Evolutionary conservation across 2,329 filamentous ascomycete species (phyloP), one percentile per base, ranked within the genome.

Genomic region (Microsporum audouinii): DNA sequence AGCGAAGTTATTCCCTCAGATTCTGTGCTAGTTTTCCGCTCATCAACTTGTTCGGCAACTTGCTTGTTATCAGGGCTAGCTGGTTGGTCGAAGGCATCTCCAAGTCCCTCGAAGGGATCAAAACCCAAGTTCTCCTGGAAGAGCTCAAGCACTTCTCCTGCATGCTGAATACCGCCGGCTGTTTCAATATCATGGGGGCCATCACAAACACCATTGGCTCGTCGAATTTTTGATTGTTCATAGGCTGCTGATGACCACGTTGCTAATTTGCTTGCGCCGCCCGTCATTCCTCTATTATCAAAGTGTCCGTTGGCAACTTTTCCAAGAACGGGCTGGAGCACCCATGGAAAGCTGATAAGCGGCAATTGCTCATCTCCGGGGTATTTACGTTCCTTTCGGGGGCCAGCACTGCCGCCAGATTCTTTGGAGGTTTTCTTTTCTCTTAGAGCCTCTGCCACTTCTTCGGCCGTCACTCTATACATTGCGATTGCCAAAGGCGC

Each of bases 301-400:
- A 66, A 72, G 34, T 68, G 66, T 1, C 72, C 73, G 31, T 75
- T 83, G 1, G 87, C 88, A 66, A 95, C 85, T 56, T 80, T 80
- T 0, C 87, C 86, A 2, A 95, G 78, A 62, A 90, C 82, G 51
- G 81, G 80, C 10, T 85, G 80, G 65, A 97, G 95, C 1, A 97
- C 77, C 94, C 94, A 99, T 0, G 94, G 92, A 67, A 96, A 97
- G 62, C 87, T 94, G 67, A 96, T 94, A 6, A 97, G 77, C 0
- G 94, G 92, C 79, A 91, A 87, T 6, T 36, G 31, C 5, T 36
- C 39, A 14, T 49, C 41, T 5, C 38, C n/a, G 12, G 38, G 38
- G 1, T 77, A 75, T 6, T 63, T 34, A 65, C 65, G 31, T 63
- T 33, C 43, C 45, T 63, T 2, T 62, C 65, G 27, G 62, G 43